Base-by-base conservation (phyloP, 345 rosid genomes). In the Eucalyptus cloeziana region DNA sequence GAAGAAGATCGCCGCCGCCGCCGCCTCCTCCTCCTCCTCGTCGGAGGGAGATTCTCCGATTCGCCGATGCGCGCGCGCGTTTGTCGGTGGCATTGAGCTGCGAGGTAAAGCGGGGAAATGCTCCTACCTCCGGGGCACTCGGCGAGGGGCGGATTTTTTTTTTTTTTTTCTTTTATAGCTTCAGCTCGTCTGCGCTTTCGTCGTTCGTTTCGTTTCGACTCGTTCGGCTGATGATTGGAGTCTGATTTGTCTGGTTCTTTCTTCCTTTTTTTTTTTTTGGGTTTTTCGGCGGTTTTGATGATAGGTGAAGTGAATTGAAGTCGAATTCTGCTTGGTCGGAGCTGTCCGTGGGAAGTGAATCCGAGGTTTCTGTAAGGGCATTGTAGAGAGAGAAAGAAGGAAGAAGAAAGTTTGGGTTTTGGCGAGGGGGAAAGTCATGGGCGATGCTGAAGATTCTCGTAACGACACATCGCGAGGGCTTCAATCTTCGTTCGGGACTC, bases 391-490 rank as follows among this genome's bases (percentile, higher is more conserved):
- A 19, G 81, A 37, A 10, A 69, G 44, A 31, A 67, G 50, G 17
- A 12, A n/a, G 14, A 49, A 47, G 81, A 64, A 9, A 69, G 51
- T 56, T 67, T 88, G 64, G 89, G 85, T 88, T 50, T 49, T 88
- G 67, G 83, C 43, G 62, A 85, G 52, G 79, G 25, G 47, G 47
- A 1, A 50, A 56, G 33, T 83, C 81, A 97, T 95, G 98, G 98
- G 96, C 88, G 99, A 96, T 71, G 92, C 93, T 86, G 96, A 93
- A 31, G 96, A 93, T 87, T 94, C 90, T 89, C 92, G 90, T 85
- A 90, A 91, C 88, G 98, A 95, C 56, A 92, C 94, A 96, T 95
- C 96, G 92, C 96, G 92, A 47, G 95, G 98, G 93, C 91, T 95
- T 56, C 96, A 94, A 60, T 92, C 98, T 60, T 95, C 96, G 6